Percentiles rank a stretch among this genome's conserved stretches.
Evolutionary conservation across 2,329 filamentous ascomycete genomes (phyloP).

Genomic region (Sporothrix curviconia): DNA sequence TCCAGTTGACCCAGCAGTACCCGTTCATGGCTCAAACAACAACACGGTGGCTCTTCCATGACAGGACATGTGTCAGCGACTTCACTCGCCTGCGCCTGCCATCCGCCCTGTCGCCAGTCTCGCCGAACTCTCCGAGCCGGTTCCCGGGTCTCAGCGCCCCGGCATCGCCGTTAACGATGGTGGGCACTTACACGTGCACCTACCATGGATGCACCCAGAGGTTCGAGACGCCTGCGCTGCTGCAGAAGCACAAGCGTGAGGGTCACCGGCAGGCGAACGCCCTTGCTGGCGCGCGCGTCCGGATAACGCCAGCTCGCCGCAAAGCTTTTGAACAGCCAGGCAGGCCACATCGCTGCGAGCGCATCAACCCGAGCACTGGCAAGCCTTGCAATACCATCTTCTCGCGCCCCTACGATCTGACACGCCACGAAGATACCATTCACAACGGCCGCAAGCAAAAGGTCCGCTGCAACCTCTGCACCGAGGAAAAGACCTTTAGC

Average conservation of each 20-base stretch:
- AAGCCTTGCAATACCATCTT: constrained; percentile 94
- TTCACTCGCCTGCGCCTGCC: constrained; percentile 3
- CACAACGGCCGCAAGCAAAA: constrained; percentile 94
- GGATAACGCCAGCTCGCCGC: constrained; percentile 36
- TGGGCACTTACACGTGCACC: constrained; percentile 91
- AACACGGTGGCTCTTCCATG: neutral
- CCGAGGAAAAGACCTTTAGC: constrained; percentile 95
- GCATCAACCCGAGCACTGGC: constrained; percentile 88
- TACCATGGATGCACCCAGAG: constrained; percentile 84
- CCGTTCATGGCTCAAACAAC: constrained; percentile 36
- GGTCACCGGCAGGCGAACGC: constrained; percentile 72
- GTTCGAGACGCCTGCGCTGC: constrained; percentile 77
- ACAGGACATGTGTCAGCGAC: neutral
- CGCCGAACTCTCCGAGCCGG: constrained; percentile 21
- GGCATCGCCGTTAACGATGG: constrained; percentile 62
- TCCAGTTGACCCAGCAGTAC: constrained; percentile 46
- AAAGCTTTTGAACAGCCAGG: constrained; percentile 70
- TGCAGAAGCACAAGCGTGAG: constrained; percentile 95
- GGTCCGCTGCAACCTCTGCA: constrained; percentile 85
- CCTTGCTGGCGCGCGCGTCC: constrained; percentile 32
- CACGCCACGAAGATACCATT: constrained; percentile 93
- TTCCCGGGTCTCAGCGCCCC: constrained; percentile 41
- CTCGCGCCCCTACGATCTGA: constrained; percentile 92
- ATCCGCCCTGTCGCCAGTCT: constrained; percentile 24
- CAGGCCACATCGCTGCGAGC: constrained; percentile 85